Conservation (phyloP, 2,329 filamentous ascomycete genomes). For the Triangularia verruculosa region DNA sequence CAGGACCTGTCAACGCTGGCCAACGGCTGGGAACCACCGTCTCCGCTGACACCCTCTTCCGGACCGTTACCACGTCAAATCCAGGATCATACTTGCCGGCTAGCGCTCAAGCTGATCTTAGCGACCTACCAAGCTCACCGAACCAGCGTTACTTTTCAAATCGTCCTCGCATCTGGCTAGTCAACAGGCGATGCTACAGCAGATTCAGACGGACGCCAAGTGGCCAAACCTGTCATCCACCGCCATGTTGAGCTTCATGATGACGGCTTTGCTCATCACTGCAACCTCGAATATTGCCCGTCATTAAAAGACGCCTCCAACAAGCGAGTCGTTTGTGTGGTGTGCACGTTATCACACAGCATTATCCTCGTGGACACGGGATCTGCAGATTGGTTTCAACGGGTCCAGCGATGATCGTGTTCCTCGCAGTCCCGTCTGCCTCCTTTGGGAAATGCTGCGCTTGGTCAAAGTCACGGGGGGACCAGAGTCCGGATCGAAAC, state of each 20-base stretch:
- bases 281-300: slow-evolving; percentile 3
- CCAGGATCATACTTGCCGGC: slow-evolving; percentile 17
- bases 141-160: not conserved
- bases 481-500: not conserved
- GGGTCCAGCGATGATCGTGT: not conserved
- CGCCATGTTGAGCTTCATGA: not conserved
- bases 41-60: slow-evolving; percentile 17
- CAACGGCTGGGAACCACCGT: slow-evolving; percentile 11
- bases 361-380: not conserved
- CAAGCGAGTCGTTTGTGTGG: not conserved
- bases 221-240: not conserved
- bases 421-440: not conserved
- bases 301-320: not conserved
- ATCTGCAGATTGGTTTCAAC: not conserved
- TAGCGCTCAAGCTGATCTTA: slow-evolving; percentile 9
- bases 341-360: not conserved
- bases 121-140: not conserved
- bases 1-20: not conserved
- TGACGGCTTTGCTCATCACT: not conserved
- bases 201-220: not conserved
- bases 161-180: not conserved
- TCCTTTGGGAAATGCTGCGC: not conserved
- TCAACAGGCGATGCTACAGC: not conserved
- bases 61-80: slow-evolving; percentile 23
- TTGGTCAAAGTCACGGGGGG: slow-evolving; percentile 4